Percentiles rank a stretch among this genome's conserved stretches.
Evolutionary conservation across 148 eudicot genomes (phyloP).

Genomic region (Limonium bicolor): DNA sequence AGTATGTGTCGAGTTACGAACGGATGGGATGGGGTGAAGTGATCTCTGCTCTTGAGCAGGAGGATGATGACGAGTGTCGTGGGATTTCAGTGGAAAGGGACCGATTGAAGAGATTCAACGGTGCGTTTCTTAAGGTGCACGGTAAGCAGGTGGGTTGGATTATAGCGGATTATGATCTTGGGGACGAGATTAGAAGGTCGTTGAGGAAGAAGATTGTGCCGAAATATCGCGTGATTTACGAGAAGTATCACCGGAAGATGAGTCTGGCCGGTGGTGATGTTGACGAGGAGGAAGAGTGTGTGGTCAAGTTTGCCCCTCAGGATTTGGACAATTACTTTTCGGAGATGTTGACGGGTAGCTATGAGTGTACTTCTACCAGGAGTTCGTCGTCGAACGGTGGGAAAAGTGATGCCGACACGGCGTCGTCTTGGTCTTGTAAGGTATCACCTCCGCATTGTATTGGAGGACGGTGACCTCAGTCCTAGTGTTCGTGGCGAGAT

Average conservation of each 20-base stretch:
- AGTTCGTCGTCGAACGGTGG: too few relatives aligned
- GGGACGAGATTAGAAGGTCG: conserved; percentile 44
- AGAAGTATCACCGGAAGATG: conserved; percentile 10
- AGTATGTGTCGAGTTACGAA: conserved; percentile 50
- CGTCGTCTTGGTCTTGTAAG: too few relatives aligned
- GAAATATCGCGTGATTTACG: conserved; percentile 33
- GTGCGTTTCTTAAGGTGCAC: conserved; percentile 37
- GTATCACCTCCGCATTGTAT: too few relatives aligned
- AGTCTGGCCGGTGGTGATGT: too few relatives aligned
- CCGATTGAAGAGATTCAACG: conserved; percentile 36
- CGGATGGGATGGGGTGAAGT: conserved; percentile 58
- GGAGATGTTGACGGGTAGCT: too few relatives aligned
- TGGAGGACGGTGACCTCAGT: too few relatives aligned
- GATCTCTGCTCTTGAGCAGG: conserved; percentile 17
- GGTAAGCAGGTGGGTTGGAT: conserved; percentile 41
- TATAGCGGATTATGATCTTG: conserved; percentile 40
- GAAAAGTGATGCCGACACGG: too few relatives aligned
- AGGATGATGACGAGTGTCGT: conserved; percentile 22
- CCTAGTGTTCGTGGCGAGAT: too few relatives aligned
- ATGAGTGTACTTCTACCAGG: too few relatives aligned
- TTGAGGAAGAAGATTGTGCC: conserved; percentile 25
- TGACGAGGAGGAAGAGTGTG: conserved; percentile 20
- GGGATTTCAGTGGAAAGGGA: conserved; percentile 23
- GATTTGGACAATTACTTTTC: conserved; percentile 64
- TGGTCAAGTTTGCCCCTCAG: conserved; percentile 53